Evolutionary conservation across 164 flowering plant species (phyloP), one percentile per base, ranked within the genome.

Genomic region (Santalum album): DNA sequence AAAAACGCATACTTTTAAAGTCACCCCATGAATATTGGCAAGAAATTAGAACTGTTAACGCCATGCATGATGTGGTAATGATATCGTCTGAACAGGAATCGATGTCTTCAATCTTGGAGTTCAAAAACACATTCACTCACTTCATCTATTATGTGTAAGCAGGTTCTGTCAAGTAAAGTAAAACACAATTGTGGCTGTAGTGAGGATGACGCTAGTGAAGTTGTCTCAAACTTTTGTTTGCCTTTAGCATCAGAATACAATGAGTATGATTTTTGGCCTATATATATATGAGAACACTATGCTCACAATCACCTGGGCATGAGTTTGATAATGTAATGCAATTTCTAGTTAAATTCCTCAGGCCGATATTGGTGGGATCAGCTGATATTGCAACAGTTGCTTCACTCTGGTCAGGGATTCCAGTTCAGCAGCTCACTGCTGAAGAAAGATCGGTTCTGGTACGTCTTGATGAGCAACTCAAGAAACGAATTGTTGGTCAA

Each of bases 331-430:
- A 36, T 55, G 21, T 58, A 60, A 19, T 25, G 36, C 1, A 44
- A 14, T 48, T 62, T 56, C 51, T 39, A 57, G 52, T 22, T 60
- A 49, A 53, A n/a, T 40, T 17, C 56, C 55, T 66, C 72, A 85
- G 94, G 53, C 68, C 73, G 34, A 45, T 52, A 11, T 66, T 81
- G 51, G 90, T 86, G 45, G 87, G 87, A 59, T n/a, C 79, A n/a
- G 83, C 80, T 38, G 91, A 89, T 49, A 80, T 89, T 56, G 91
- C 90, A 35, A 75, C 65, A 4, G 86, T 89, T 70, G 87, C 84
- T 54, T 80, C 89, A 7, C 58, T 75, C 53, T 84, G 92, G 95
- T 76, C 97, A 1, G 97, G 94, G 6, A 83, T 90, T 57, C 97
- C 95, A 10, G 78, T 90, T 54, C 81, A 81, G 65, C 78, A 86